A percentile compares a stretch with the other conserved stretches of the same genome.
Conservation (phyloP, 257 asterid species). For the Nicotiana undulata region DNA sequence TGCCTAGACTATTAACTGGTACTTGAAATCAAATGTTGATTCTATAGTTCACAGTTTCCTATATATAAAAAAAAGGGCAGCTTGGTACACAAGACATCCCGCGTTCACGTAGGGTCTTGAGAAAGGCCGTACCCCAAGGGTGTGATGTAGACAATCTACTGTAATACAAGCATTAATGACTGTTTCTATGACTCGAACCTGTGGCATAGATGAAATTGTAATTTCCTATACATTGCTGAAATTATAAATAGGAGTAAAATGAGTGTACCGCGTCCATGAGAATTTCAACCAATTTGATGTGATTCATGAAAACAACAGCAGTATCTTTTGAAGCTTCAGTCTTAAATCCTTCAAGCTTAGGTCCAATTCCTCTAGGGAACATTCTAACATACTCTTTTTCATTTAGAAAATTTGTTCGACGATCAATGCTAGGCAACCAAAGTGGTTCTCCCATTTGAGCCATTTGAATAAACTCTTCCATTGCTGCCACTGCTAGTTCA, state of each 20-base stretch:
- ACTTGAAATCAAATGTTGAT: neutral
- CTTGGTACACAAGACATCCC: too few relatives aligned
- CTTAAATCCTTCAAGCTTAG: constrained; percentile 3
- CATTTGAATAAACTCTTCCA: constrained; percentile 38
- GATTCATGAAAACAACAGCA: constrained; percentile 11
- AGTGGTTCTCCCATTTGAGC: constrained; percentile 31
- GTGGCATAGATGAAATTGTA: too few relatives aligned
- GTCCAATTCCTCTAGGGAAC: constrained; percentile 13
- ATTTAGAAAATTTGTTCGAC: neutral
- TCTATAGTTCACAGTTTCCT: neutral
- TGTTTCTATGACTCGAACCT: too few relatives aligned
- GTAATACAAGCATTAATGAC: too few relatives aligned
- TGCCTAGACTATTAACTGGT: neutral
- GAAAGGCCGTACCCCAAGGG: too few relatives aligned
- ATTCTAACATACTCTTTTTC: constrained; percentile 28
- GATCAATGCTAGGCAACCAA: constrained; percentile 30
- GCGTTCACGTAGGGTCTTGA: too few relatives aligned
- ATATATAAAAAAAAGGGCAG: too few relatives aligned
- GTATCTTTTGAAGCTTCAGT: constrained; percentile 28
- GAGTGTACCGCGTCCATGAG: constrained; percentile 42
- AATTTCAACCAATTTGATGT: constrained; percentile 19
- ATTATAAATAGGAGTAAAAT: neutral
- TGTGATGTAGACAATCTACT: too few relatives aligned
- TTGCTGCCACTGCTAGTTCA: constrained; percentile 21
- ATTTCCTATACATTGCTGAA: too few relatives aligned